These are phyloP conservation scores for Trypanosoma congolense DNA, from an alignment of 208 protist genomes.

Conservation along the genomic window DNA sequence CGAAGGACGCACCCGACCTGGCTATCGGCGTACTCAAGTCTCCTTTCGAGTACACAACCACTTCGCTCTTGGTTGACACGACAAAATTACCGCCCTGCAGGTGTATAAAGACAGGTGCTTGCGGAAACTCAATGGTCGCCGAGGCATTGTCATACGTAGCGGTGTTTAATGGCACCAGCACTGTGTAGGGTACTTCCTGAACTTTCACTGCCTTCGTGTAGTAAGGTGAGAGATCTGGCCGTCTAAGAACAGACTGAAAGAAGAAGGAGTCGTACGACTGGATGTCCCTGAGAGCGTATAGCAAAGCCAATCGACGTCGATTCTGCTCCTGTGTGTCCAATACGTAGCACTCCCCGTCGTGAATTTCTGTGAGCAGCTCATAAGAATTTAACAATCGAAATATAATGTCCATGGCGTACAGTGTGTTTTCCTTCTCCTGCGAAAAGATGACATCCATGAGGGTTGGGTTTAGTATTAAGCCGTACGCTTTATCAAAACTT, in stretches of 20 bases:
- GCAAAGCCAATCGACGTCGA: conserved; percentile 27
- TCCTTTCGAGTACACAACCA: conserved; percentile 43
- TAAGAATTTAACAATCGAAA: conserved; percentile 61
- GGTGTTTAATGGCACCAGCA: conserved; percentile 56
- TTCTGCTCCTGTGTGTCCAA: conserved; percentile 15
- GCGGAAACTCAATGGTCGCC: conserved; percentile 24
- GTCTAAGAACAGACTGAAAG: conserved; percentile 59
- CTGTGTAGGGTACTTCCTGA: conserved; percentile 43
- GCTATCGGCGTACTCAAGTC: conserved; percentile 34
- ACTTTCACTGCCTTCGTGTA: conserved; percentile 19
- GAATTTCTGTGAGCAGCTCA: conserved; percentile 50
- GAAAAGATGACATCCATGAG: conserved; percentile 55
- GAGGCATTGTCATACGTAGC: conserved; percentile 42
- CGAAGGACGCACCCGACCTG: conserved; percentile 51
- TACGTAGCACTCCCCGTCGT: conserved; percentile 6
- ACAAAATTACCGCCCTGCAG: conserved; percentile 50
- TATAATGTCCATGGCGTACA: conserved; percentile 58
- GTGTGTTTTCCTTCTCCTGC: conserved; percentile 19
- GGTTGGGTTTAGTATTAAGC: conserved; percentile 43
- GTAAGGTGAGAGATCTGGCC: conserved; percentile 43
- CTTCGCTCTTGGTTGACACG: conserved; percentile 40
- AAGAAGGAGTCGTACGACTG: conserved; percentile 44
- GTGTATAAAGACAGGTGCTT: conserved; percentile 33
- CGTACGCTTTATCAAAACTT: conserved; percentile 42
- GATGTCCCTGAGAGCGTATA: conserved; percentile 39